Evolutionary conservation across 2,329 filamentous ascomycete genomes (phyloP), one percentile per base, ranked within the genome.

Genomic region (Rutstroemia sydowiana): DNA sequence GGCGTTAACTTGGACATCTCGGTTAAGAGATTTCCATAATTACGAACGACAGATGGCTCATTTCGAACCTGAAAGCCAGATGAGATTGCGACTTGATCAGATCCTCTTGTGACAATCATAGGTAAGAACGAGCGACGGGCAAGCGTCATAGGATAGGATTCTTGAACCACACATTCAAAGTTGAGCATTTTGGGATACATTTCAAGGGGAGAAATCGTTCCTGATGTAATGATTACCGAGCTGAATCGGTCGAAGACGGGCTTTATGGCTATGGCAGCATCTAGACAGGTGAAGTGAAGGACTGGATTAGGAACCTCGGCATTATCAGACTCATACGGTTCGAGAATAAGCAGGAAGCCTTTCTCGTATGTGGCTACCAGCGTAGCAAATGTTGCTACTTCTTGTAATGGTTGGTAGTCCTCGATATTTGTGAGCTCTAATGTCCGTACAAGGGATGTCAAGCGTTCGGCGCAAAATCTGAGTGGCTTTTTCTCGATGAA

Each of bases 171-270:
- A 1, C 91, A 89, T 9, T 78, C 78, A 70, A 98, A 98, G 48
- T 89, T 87, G 23, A 98, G 82, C 91, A 98, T 98, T 65, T 95
- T 96, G 0, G 93, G 95, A 64, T 98, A 98, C 87, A 98, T 98
- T 67, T 98, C 95, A 3, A 98, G 72, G 0, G 93, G 93, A 1
- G 93, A 97, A 55, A 98, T 89, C 1, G 93, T 98, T 57, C 93
- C 93, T 0, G 93, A 97, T 0, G 93, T 98, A 66, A 98, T 97
- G 65, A 98, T 95, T 58, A 98, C 93, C 1, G 93, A 97, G 68
- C 88, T 91, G 69, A 98, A 98, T 47, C 93, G 85, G 54, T 98
- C 92, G 65, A 98, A 96, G 5, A 98, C 92, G 0, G 93, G 93
- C 57, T 93, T 95, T 65, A 98, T 98, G 39, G 95, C 93, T 59